Evolutionary conservation across 1,284 basidiomycete species (phyloP), one percentile per base, ranked within the genome.

Genomic region (Schizophyllum amplum): DNA sequence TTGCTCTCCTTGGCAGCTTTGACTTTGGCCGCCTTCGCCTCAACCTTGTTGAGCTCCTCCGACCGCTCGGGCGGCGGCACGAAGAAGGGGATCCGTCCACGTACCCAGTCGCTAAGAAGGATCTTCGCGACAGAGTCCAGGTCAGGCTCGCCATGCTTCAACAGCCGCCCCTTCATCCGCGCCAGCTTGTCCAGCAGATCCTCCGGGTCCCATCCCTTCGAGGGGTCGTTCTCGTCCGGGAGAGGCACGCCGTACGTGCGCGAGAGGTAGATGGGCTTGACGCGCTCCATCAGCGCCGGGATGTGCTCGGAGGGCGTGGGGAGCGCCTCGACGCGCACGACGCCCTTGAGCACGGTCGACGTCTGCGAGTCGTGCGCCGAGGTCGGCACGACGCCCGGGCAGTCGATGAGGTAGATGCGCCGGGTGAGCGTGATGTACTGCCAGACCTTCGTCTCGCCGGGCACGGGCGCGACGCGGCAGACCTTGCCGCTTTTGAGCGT

Each of bases 371-470:
- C 96, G 59, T 85, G 76, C 24, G 93, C 89, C 33, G 94, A 95
- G 24, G 94, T 88, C 1, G 97, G 97, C 1, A 99, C 97, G 69
- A 99, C 94, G 60, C 97, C 96, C 25, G 96, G 96, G 70, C 96
- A 99, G 76, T 99, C 97, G 75, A 99, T 98, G 63, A 99, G 87
- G 78, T 98, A 99, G 71, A 99, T 99, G 60, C 92, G 84, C 60
- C 90, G 85, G 66, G 96, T 98, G 55, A 99, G 79, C 24, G 94
- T 93, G 73, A 99, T 97, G 75, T 99, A 99, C 82, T 99, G 96
- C 97, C 97, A 99, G 63, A 99, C 94, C 76, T 99, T 99, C 55
- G 97, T 99, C 79, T 99, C 96, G 65, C 96, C 96, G 6, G 97
- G 97, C 25, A 99, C 86, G 11, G 97, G 96, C 17, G 97, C 97